Base-by-base conservation (phyloP, 495 filamentous ascomycete species). In the Aspergillus ellipticus region DNA sequence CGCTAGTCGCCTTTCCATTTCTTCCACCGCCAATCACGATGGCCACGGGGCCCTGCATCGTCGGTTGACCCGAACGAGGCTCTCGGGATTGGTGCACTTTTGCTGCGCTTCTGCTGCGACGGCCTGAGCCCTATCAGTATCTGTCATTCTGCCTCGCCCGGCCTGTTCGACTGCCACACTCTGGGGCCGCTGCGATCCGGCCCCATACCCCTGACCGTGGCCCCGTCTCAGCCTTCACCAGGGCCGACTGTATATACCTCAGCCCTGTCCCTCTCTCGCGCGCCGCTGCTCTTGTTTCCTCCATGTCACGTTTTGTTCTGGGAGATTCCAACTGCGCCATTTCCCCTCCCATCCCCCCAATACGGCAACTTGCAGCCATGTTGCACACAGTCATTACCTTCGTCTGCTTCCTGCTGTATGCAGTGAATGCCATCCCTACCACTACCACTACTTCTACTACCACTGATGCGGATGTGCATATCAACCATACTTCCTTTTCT, bases 401-500 rank as follows among this genome's bases (percentile, higher is more conserved):
- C n/a, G 4, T 39, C 11, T 39, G 10, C 13, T 13, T 51, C 21
- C 50, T 54, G 22, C 46, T 61, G 7, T 41, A 22, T 24, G n/a
- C 49, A 11, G 45, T 53, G 20, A 24, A 22, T 2, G 57, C 56
- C 15, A 46, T 17, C 16, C 48, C 61, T 2, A 45, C 15, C 20
- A 31, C 24, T 31, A 19, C 21, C n/a, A n/a, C n/a, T n/a, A n/a
- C n/a, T n/a, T n/a, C n/a, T n/a, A n/a, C n/a, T n/a, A n/a, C n/a
- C n/a, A n/a, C n/a, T n/a, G n/a, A n/a, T n/a, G 24, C 24, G 7
- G 24, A 28, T 3, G 24, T 28, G 45, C 24, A 4, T 6, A 28
- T 31, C n/a, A 20, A 48, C 15, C n/a, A 45, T 2, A 4, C 62
- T 33, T 49, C 68, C 21, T 70, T 71, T 55, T 59, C 73, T 9